Evolutionary conservation across 495 filamentous ascomycete genomes (phyloP).

Genomic region (Podospora didyma): DNA sequence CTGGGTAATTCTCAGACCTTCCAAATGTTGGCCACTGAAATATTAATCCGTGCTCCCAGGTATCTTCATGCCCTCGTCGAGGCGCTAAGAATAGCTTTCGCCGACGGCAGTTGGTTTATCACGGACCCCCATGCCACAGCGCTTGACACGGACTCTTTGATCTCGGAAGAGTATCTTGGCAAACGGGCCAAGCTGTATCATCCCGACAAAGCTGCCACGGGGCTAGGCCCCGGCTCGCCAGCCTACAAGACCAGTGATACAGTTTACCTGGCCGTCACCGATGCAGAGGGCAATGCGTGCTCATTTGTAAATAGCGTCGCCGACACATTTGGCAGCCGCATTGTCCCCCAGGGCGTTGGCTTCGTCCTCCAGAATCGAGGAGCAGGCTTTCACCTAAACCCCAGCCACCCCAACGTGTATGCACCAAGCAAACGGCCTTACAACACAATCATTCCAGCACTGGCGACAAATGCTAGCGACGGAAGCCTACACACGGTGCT

Average conservation of each 20-base stretch:
- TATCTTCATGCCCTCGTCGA: constrained; percentile 84
- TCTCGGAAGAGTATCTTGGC: constrained; percentile 12
- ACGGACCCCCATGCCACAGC: constrained; percentile 48
- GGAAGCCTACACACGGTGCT: constrained; percentile 64
- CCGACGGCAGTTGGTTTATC: constrained; percentile 75
- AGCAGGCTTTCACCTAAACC: constrained; percentile 61
- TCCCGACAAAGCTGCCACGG: constrained; percentile 2
- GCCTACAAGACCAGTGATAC: constrained; percentile 52
- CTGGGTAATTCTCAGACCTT: constrained; percentile 2
- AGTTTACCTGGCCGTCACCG: constrained; percentile 77
- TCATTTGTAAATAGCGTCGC: constrained; percentile 85
- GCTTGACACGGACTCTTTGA: neutral
- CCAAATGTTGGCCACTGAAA: neutral
- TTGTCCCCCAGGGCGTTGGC: constrained; percentile 67
- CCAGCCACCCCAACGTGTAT: constrained; percentile 63
- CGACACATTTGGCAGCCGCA: constrained; percentile 69
- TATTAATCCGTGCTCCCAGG: neutral
- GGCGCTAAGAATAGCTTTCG: constrained; percentile 75
- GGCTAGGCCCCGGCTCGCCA: constrained; percentile 45
- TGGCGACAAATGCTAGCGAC: constrained; percentile 58
- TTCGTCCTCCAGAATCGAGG: constrained; percentile 83
- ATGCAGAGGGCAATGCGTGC: constrained; percentile 70
- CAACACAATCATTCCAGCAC: constrained; percentile 83
- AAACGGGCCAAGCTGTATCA: constrained; percentile 12
- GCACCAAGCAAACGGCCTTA: constrained; percentile 74